Conservation (phyloP, 495 filamentous ascomycete species). For the Monascus purpureus region DNA sequence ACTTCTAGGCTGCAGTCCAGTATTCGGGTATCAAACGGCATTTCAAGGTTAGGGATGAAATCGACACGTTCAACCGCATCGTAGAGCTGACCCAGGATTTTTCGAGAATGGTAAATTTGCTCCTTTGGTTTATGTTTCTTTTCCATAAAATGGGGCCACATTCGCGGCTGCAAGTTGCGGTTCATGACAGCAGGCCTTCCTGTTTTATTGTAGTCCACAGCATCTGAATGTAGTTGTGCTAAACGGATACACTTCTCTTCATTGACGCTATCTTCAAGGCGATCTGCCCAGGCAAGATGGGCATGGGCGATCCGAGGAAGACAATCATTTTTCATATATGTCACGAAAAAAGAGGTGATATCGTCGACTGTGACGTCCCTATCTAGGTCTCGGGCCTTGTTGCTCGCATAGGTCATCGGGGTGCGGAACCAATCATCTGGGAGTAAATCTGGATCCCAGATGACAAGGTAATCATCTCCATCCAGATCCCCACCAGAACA, state of each 20-base stretch:
- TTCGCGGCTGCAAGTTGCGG: slow-evolving; percentile 38
- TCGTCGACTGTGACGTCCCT: slow-evolving; percentile 50
- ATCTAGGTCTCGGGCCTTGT: slow-evolving; percentile 34
- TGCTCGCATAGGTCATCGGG: slow-evolving; percentile 59
- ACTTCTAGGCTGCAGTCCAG: slow-evolving; percentile 44
- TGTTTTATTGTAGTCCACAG: slow-evolving; percentile 91
- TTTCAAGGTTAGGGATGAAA: slow-evolving; percentile 54
- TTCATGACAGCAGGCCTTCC: slow-evolving; percentile 59
- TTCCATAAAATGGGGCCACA: slow-evolving; percentile 90
- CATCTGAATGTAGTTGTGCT: slow-evolving; percentile 72
- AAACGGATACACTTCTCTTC: slow-evolving; percentile 59
- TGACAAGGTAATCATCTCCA: slow-evolving; percentile 88
- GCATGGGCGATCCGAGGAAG: slow-evolving; percentile 69
- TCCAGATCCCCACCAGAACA: slow-evolving; percentile 93
- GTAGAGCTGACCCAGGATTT: slow-evolving; percentile 72
- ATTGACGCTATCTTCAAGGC: slow-evolving; percentile 44
- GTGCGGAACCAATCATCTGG: slow-evolving; percentile 52
- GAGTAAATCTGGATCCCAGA: slow-evolving; percentile 74
- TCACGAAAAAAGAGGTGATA: slow-evolving; percentile 74
- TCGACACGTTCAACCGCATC: slow-evolving; percentile 53
- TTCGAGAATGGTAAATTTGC: slow-evolving; percentile 49
- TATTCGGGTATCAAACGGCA: slow-evolving; percentile 66
- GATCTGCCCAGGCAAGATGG: slow-evolving; percentile 70
- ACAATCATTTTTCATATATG: slow-evolving; percentile 84
- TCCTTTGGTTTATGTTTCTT: slow-evolving; percentile 38